Base-by-base conservation (phyloP, 2,329 filamentous ascomycete species). In the Orbilia quercus region DNA sequence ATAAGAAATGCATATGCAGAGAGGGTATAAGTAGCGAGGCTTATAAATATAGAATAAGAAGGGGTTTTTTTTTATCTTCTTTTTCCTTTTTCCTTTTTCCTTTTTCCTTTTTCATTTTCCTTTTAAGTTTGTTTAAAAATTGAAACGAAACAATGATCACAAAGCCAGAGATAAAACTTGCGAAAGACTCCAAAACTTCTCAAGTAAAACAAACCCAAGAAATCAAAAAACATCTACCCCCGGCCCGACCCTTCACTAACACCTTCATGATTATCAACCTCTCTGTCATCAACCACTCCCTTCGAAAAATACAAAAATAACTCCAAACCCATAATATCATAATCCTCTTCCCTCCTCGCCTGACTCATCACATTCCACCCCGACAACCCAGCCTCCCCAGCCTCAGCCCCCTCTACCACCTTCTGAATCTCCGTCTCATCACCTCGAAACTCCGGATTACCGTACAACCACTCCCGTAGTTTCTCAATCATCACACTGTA, bases 261-360 rank as follows among this genome's bases (percentile, higher is more conserved):
- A 12, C 51, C 22, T 3, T 23, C 6, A 31, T 57, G 7, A 40
- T 42, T 59, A 36, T 65, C 20, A 58, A 59, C 47, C 22, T 23
- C 38, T 18, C 67, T 59, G 36, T 59, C 67, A 4, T 45, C 67
- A 6, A 65, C 45, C 53, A 72, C 53, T 25, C 59, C 59, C 14
- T 72, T 72, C n/a, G 36, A 58, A 59, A 65, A 65, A 18, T 72
- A 65, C 25, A 72, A 40, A 48, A 54, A 72, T 31, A 72, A 40
- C 36, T 65, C 34, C 14, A 23, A 34, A 1, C 59, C 59, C 67
- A 64, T 65, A 44, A 72, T 12, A 53, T 44, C 25, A 40, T 9
- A 23, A 7, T 5, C 28, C 20, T 12, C 54, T 6, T 45, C 34
- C 23, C 20, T 31, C 11, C 47, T 28, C 36, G 25, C 18, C 20